Conservation (phyloP, 73 alveolate genomes). For the Urostyla sp. region DNA sequence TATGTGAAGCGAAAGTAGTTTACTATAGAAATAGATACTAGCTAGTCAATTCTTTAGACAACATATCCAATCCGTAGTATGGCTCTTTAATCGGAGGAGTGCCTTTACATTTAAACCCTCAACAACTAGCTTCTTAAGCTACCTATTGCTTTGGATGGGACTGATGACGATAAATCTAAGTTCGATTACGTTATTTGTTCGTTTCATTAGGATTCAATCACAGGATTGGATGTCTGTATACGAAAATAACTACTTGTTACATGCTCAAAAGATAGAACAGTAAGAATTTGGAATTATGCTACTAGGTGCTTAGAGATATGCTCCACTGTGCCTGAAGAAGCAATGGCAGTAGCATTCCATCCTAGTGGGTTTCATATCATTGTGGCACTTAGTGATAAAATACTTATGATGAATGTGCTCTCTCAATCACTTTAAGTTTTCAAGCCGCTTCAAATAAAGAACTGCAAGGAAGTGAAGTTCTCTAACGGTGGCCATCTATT, state of each 20-base stretch:
- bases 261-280: conserved; percentile 90
- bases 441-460: conserved; percentile 88
- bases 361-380: conserved; percentile 98
- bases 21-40: conserved; percentile 15
- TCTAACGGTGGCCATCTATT: conserved; percentile 95
- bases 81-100: conserved; percentile 75
- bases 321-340: conserved; percentile 89
- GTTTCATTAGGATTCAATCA: conserved; percentile 80
- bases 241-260: conserved; percentile 92
- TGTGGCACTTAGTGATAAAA: conserved; percentile 92
- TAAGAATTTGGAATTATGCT: conserved; percentile 95
- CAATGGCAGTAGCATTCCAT: conserved; percentile 92
- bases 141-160: conserved; percentile 74
- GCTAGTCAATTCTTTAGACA: conserved; percentile 20
- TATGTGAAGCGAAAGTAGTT: conserved; percentile 53
- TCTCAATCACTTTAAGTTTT: conserved; percentile 87
- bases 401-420: conserved; percentile 88
- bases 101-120: conserved; percentile 66
- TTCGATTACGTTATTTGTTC: conserved; percentile 75
- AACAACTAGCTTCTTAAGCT: conserved; percentile 69
- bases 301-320: conserved; percentile 86
- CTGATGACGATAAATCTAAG: conserved; percentile 75
- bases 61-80: conserved; percentile 35
- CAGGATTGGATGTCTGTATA: conserved; percentile 92
- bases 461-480: conserved; percentile 90